Evolutionary conservation across 2,329 filamentous ascomycete genomes (phyloP).

Genomic region (Exophiala dermatitidis): DNA sequence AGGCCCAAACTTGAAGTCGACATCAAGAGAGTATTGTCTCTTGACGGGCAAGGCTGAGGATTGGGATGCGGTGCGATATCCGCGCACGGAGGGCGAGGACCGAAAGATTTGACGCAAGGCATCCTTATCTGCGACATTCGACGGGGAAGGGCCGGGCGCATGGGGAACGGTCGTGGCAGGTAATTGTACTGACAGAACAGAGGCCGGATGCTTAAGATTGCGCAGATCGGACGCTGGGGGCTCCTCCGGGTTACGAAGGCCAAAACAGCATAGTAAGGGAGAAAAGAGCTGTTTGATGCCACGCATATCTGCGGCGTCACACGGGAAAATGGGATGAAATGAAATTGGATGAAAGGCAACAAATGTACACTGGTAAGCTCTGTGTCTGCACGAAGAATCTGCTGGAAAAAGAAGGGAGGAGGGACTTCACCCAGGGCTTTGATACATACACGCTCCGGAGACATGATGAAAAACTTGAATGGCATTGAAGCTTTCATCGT

Average conservation of each 20-base stretch:
- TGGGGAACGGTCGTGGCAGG: slow-evolving; percentile 17
- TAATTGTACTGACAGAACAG: slow-evolving; percentile 13
- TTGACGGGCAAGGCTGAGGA: slow-evolving; percentile 1
- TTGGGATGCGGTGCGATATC: slow-evolving; percentile 19
- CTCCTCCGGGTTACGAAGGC: slow-evolving; percentile 2
- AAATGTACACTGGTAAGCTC: slow-evolving; percentile 11
- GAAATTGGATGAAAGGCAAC: background rate
- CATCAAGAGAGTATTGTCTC: slow-evolving; percentile 17
- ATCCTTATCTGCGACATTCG: slow-evolving; percentile 12
- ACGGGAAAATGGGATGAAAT: slow-evolving; percentile 8
- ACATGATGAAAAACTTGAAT: too few relatives aligned
- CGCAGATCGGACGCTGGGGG: slow-evolving; percentile 8
- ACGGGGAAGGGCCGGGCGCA: slow-evolving; percentile 4
- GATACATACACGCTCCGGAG: background rate
- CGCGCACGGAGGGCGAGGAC: slow-evolving; percentile 21
- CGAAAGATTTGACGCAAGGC: slow-evolving; percentile 21
- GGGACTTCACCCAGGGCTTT: background rate
- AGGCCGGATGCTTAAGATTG: slow-evolving; percentile 11
- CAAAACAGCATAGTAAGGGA: slow-evolving; percentile 15
- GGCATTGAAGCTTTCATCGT: too few relatives aligned
- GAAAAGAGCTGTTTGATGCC: slow-evolving; percentile 8
- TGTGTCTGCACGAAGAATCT: slow-evolving; percentile 4
- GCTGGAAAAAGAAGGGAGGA: background rate
- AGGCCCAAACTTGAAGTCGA: slow-evolving; percentile 13
- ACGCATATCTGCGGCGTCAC: slow-evolving; percentile 6